Conservation (phyloP, 352 stramenopile species). For the Phytophthora sansomeana region DNA sequence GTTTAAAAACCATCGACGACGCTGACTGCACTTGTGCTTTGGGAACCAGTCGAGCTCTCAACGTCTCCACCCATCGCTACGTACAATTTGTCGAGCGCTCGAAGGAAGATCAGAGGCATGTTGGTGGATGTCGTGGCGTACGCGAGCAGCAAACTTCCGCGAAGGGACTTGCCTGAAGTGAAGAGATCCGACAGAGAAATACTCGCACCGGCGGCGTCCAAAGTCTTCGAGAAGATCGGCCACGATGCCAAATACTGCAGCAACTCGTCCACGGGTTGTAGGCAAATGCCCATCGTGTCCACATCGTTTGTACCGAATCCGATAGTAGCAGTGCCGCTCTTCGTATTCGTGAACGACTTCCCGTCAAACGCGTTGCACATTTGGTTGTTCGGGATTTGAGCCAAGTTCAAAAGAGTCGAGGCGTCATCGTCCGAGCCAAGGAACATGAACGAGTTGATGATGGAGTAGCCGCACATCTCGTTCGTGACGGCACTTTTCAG, state of each 20-base stretch:
- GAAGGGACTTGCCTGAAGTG: slow-evolving; percentile 45
- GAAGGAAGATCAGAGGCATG: slow-evolving; percentile 35
- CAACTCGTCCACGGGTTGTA: slow-evolving; percentile 47
- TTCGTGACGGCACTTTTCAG: slow-evolving; percentile 25
- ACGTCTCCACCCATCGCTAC: background rate
- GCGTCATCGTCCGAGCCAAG: background rate
- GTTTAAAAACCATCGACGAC: no score
- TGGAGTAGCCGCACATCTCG: slow-evolving; percentile 48
- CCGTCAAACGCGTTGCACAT: slow-evolving; percentile 55
- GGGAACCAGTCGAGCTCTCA: no score
- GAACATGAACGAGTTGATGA: slow-evolving; percentile 36
- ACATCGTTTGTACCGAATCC: slow-evolving; percentile 35
- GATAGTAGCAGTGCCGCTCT: slow-evolving; percentile 29
- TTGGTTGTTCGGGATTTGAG: slow-evolving; percentile 56
- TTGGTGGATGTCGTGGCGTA: slow-evolving; percentile 30
- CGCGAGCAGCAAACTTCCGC: slow-evolving; percentile 27
- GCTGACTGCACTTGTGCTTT: no score
- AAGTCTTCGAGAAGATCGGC: slow-evolving; percentile 37
- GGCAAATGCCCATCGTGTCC: slow-evolving; percentile 51
- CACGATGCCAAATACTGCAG: slow-evolving; percentile 42
- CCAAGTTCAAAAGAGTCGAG: slow-evolving; percentile 9
- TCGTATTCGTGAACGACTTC: slow-evolving; percentile 49
- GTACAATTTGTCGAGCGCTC: slow-evolving; percentile 22
- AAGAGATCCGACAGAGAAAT: slow-evolving; percentile 52
- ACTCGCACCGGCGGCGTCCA: slow-evolving; percentile 11